Base-by-base conservation (phyloP, 768 basidiomycete species). In the Agrocybe pediades region DNA sequence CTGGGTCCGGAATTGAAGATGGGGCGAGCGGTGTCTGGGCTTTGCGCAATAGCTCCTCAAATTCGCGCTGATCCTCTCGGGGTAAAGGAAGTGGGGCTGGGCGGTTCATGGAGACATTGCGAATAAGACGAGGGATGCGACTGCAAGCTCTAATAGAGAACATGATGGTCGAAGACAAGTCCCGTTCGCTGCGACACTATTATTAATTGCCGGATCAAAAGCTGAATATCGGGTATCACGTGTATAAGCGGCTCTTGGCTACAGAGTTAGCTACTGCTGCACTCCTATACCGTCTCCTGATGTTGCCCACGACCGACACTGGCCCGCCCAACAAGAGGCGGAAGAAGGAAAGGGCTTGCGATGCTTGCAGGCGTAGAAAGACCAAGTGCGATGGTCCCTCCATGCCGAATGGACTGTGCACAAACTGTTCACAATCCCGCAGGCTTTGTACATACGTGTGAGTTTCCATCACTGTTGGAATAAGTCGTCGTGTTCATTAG, bases 41-140 rank as follows among this genome's bases (percentile, higher is more conserved):
- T n/a, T 70, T 73, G 17, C 86, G 81, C 57, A 87, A 79, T 29
- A 94, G 86, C n/a, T 85, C 79, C 65, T 96, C 92, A 54, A 95
- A 95, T 68, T 95, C 91, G 49, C 83, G 84, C 65, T 96, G 94
- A 53, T 91, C 80, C 21, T 82, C 78, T 2, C 74, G 74, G 1
- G 93, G 89, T 13, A 96, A 81, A 0, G 88, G 81, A 2, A 87
- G 88, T 0, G 94, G 94, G 0, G 83, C 72, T 0, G 93, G 92
- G 0, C 83, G 78, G 46, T 74, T 77, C 23, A 86, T 65, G 8
- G 79, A 69, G 46, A 69, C 58, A 42, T 63, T 55, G 24, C 66
- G 60, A 60, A 60, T 17, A 47, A 57, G 41, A 33, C 26, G 11
- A 16, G 25, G 19, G 26, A 11, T 49, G 49, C 9, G 8, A 19